Evolutionary conservation across 805 yeast species (phyloP).

Genomic region (Cyberlindnera sargentensis): DNA sequence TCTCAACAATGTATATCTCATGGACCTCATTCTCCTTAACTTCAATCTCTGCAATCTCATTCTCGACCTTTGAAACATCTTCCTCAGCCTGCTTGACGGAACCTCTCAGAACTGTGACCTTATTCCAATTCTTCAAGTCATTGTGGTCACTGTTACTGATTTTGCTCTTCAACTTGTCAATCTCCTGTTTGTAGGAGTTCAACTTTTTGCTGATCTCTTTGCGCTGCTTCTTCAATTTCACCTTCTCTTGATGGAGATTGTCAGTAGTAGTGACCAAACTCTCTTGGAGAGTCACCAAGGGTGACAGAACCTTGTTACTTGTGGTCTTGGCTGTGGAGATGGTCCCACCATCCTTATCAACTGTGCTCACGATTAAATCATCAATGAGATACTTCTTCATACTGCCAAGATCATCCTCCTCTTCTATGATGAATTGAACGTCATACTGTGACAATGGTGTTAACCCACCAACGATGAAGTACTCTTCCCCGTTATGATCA

Average conservation of each 20-base stretch:
- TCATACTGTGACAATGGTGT: slow-evolving; percentile 61
- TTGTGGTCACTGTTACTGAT: slow-evolving; percentile 41
- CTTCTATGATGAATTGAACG: slow-evolving; percentile 36
- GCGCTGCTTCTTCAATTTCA: slow-evolving; percentile 48
- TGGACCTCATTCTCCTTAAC: slow-evolving; percentile 29
- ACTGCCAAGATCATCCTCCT: slow-evolving; percentile 20
- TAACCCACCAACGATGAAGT: slow-evolving; percentile 56
- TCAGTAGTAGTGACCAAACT: slow-evolving; percentile 59
- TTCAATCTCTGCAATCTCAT: slow-evolving; percentile 10
- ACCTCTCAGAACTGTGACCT: slow-evolving; percentile 14
- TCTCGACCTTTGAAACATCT: slow-evolving; percentile 18
- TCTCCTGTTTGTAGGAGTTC: slow-evolving; percentile 45
- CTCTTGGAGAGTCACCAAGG: slow-evolving; percentile 57
- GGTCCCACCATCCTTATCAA: slow-evolving; percentile 17
- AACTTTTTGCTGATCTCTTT: slow-evolving; percentile 53
- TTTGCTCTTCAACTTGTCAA: slow-evolving; percentile 43
- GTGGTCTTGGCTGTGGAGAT: slow-evolving; percentile 26
- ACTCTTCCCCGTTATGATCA: slow-evolving; percentile 37
- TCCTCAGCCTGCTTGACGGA: slow-evolving; percentile 21
- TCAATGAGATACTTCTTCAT: slow-evolving; percentile 30
- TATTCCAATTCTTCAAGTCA: slow-evolving; percentile 42
- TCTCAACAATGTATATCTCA: slow-evolving; percentile 31
- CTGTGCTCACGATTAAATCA: slow-evolving; percentile 33
- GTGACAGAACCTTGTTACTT: slow-evolving; percentile 37
- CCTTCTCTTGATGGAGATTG: slow-evolving; percentile 48